Base-by-base conservation (phyloP, 2,329 filamentous ascomycete species). In the Trichoderma citrinoviride region DNA sequence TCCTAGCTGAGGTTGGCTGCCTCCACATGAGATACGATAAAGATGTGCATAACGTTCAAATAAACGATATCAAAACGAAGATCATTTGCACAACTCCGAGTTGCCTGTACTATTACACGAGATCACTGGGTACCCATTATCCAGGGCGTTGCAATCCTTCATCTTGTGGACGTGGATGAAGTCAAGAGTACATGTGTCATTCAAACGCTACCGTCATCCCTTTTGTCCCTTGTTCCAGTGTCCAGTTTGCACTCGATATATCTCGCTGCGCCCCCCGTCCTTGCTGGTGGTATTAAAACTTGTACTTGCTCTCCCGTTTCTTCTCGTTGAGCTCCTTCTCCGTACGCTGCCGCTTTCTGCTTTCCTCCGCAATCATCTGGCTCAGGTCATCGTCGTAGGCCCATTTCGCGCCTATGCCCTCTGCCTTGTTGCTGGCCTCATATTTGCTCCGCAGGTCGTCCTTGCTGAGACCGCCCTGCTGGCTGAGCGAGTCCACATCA, bases 311-410 rank as follows among this genome's bases (percentile, higher is more conserved):
- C 70, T 83, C 82, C 75, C 82, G 87, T 77, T 80, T 85, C 81
- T 89, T 89, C 68, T 86, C 84, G 72, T 84, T 83, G 75, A 88
- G 87, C 77, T 96, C 92, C 76, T 92, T 88, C 71, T 97, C 93
- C 69, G 90, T 87, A 84, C 93, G 96, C 75, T 93, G 85, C 75
- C 93, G 86, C 84, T 98, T 98, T 69, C 92, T 85, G 73, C 89
- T 92, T 80, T 98, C 95, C 72, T 92, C 89, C 14, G 92, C 92
- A 80, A 99, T 97, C 91, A 99, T 96, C 73, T 97, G 91, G 72
- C 89, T 94, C 64, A 99, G 78, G 74, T 97, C 94, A 71, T 98
- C 94, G 75, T 96, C 91, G 77, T 84, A 82, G 65, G 87, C 85
- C 86, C 89, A 92, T 71, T 87, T 85, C 23, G 87, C 86, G 41